Percentiles rank a stretch among this genome's conserved stretches.
phyloP scores from a whole-genome alignment of 1,284 basidiomycete species.

The Earliella scabrosa region DNA sequence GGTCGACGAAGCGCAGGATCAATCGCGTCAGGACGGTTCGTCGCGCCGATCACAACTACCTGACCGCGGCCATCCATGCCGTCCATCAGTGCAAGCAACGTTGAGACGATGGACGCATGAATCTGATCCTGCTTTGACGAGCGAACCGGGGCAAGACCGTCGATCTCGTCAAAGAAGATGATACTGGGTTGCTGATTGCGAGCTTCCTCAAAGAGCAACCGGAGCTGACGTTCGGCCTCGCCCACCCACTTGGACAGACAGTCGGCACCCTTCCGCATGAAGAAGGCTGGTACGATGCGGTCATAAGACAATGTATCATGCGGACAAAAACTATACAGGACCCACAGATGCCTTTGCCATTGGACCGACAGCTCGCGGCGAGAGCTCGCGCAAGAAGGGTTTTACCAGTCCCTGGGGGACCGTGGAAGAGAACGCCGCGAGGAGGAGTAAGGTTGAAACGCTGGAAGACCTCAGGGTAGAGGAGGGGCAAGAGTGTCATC shows the following conservation, averaged over 20 bases:
- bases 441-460: slow-evolving; percentile 95
- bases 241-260: slow-evolving; percentile 99
- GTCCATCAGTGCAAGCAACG: slow-evolving; percentile 97
- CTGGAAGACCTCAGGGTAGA: slow-evolving; percentile 98
- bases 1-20: slow-evolving; percentile 95
- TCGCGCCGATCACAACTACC: slow-evolving; percentile 98
- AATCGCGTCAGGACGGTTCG: slow-evolving; percentile 96
- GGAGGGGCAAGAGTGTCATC: slow-evolving; percentile 95
- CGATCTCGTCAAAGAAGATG: slow-evolving; percentile 98
- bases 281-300: slow-evolving; percentile 72
- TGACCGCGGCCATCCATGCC: slow-evolving; percentile 99
- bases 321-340: background rate
- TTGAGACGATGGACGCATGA: slow-evolving; percentile 97
- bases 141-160: slow-evolving; percentile 96
- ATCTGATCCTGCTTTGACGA: slow-evolving; percentile 99
- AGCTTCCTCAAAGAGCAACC: slow-evolving; percentile 97
- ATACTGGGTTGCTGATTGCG: slow-evolving; percentile 92
- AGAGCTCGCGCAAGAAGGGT: slow-evolving; percentile 93
- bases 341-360: slow-evolving; percentile 90
- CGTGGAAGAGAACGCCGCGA: slow-evolving; percentile 96
- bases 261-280: slow-evolving; percentile 99
- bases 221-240: slow-evolving; percentile 95
- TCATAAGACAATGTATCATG: slow-evolving; percentile 1
- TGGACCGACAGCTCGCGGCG: slow-evolving; percentile 90
- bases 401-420: slow-evolving; percentile 94